Percentiles rank a stretch among this genome's conserved stretches.
phyloP scores from a whole-genome alignment of 306 rosid species.

The Prosopis cineraria region DNA sequence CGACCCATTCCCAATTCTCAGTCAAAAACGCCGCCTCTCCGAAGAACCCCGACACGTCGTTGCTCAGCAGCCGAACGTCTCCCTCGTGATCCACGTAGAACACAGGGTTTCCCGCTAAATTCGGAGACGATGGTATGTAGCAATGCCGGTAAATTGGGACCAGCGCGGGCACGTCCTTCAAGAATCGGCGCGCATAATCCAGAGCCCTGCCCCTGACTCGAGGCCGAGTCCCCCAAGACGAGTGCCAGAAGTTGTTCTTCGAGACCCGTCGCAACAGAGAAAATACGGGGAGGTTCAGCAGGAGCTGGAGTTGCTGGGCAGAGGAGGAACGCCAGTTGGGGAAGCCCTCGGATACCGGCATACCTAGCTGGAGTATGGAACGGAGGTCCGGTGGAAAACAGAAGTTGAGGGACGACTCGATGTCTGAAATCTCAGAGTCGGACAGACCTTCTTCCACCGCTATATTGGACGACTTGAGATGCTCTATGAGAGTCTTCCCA shows the following conservation, averaged over 20 bases:
- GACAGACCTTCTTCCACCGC: conserved; percentile 59
- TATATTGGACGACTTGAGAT: conserved; percentile 52
- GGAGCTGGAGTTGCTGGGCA: conserved; percentile 59
- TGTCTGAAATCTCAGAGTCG: conserved; percentile 51
- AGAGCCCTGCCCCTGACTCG: conserved; percentile 28
- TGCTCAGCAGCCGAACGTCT: conserved; percentile 48
- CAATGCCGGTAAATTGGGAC: conserved; percentile 69
- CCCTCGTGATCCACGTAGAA: conserved; percentile 54
- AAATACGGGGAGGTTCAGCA: conserved; percentile 59
- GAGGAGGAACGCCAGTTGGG: conserved; percentile 93
- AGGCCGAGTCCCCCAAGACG: conserved; percentile 62
- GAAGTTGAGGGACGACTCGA: conserved; percentile 60
- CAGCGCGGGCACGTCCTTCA: conserved; percentile 53
- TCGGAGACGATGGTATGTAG: conserved; percentile 57
- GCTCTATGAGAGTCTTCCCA: conserved; percentile 50
- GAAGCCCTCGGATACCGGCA: conserved; percentile 67
- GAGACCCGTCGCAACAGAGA: conserved; percentile 58
- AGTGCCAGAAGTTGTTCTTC: conserved; percentile 53
- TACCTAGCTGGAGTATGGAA: conserved; percentile 70
- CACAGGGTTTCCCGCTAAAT: conserved; percentile 68
- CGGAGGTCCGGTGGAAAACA: conserved; percentile 87
- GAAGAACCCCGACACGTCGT: conserved; percentile 64
- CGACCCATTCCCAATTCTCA: conserved; percentile 3
- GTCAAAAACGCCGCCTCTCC: conserved; percentile 43
- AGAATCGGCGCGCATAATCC: conserved; percentile 24